phyloP scores from a whole-genome alignment of 2,329 filamentous ascomycete genomes.

The Fusarium virguliforme region DNA sequence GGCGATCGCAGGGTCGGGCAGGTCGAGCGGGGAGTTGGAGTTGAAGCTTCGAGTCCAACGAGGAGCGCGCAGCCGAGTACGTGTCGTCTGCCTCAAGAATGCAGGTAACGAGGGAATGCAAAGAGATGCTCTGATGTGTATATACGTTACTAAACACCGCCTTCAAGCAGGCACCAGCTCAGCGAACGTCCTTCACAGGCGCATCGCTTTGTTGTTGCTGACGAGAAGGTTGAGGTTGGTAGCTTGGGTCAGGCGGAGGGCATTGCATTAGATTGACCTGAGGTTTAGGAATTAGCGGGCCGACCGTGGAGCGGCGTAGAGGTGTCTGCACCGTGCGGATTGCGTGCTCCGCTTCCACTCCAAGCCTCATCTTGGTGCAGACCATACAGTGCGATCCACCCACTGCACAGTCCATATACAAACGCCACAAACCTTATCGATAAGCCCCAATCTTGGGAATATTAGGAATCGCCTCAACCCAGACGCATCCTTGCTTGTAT shows the following conservation, averaged over 20 bases:
- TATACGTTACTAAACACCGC: slow-evolving; percentile 17
- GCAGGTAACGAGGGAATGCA: background rate
- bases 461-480: slow-evolving; percentile 46
- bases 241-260: slow-evolving; percentile 49
- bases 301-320: slow-evolving; percentile 18
- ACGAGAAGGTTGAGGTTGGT: slow-evolving; percentile 38
- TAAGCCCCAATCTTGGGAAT: slow-evolving; percentile 31
- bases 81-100: slow-evolving; percentile 30
- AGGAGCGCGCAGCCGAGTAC: slow-evolving; percentile 32
- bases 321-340: slow-evolving; percentile 43
- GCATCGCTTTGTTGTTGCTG: slow-evolving; percentile 47
- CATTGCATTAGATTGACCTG: slow-evolving; percentile 36
- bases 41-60: slow-evolving; percentile 30
- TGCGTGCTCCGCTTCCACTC: background rate
- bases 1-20: slow-evolving; percentile 21
- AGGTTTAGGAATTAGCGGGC: slow-evolving; percentile 47
- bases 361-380: accelerated
- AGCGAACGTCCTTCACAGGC: slow-evolving; percentile 41
- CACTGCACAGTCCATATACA: slow-evolving; percentile 6
- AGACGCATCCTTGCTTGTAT: background rate
- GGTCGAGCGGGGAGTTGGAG: slow-evolving; percentile 23
- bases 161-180: slow-evolving; percentile 39
- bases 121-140: background rate
- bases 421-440: slow-evolving; percentile 40
- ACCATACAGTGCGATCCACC: accelerated